Percentiles rank a stretch among this genome's conserved stretches.
Conservation (phyloP, 352 stramenopile species). For the Pythium phragmitis region DNA sequence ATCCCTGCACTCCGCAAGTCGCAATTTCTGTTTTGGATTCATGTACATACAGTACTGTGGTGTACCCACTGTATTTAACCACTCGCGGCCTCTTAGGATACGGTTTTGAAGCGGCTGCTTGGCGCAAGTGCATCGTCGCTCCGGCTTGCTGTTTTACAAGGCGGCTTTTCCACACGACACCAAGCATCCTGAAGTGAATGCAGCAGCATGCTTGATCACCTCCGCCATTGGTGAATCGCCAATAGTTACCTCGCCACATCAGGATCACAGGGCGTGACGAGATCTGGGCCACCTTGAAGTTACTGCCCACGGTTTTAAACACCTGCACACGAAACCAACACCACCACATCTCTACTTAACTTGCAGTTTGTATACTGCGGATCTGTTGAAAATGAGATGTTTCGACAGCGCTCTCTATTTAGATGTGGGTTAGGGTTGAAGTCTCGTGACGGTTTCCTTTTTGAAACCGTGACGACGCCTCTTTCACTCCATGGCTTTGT, state of each 20-base stretch:
- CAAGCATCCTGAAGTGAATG: background rate
- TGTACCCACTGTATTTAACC: background rate
- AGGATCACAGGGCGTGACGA: background rate
- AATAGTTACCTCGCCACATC: background rate
- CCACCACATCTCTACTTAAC: background rate
- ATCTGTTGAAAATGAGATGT: constrained; percentile 14
- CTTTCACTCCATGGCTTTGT: constrained; percentile 23
- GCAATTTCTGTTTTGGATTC: constrained; percentile 3
- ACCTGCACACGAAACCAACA: background rate
- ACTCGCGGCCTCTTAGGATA: no score
- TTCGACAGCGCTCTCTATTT: constrained; percentile 19
- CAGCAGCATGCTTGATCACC: background rate
- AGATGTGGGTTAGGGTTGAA: constrained; percentile 28
- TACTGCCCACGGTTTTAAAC: constrained; percentile 12
- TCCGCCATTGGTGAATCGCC: background rate
- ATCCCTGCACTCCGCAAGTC: background rate
- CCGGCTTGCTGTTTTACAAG: background rate
- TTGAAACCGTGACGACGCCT: constrained; percentile 18
- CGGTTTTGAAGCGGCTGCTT: background rate
- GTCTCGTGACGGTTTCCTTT: constrained; percentile 9
- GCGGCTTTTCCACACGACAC: background rate
- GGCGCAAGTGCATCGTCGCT: constrained; percentile 1
- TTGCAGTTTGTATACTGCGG: background rate
- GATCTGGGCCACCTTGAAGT: constrained; percentile 17
- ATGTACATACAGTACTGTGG: background rate